Conservation (phyloP, 345 rosid genomes). For the Cochlearia excelsa region DNA sequence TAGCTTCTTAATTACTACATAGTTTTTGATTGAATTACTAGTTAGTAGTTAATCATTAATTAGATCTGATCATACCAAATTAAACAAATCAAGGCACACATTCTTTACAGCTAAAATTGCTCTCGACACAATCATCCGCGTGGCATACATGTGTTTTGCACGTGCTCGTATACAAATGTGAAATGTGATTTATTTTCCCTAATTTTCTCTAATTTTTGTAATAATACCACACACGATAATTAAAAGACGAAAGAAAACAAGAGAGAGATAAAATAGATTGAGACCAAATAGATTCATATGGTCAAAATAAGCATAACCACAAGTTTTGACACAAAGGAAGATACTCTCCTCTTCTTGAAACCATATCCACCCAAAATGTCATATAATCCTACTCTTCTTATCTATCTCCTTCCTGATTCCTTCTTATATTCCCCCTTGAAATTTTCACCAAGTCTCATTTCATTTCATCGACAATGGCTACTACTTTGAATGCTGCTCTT, state of each 20-base stretch:
- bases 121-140: no score
- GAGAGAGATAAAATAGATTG: no score
- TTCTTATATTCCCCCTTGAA: constrained; percentile 10
- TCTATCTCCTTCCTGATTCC: constrained; percentile 31
- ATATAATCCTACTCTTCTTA: constrained; percentile 33
- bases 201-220: no score
- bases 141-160: no score
- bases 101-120: no score
- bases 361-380: constrained; percentile 34
- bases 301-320: constrained; percentile 35
- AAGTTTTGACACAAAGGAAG: constrained; percentile 23
- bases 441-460: constrained; percentile 11
- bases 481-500: constrained; percentile 78
- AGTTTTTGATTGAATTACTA: no score
- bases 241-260: not conserved
- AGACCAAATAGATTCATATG: constrained; percentile 2
- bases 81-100: no score
- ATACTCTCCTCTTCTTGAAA: constrained; percentile 31
- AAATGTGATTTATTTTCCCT: no score
- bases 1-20: no score
- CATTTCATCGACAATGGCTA: constrained; percentile 47
- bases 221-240: constrained; percentile 6
- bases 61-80: no score
- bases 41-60: no score
- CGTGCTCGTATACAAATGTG: no score